Percentiles rank a stretch among this genome's conserved stretches.
These are phyloP conservation scores for Ceraceosorus guamensis DNA, from an alignment of 1,284 basidiomycete species.

Conservation along the genomic window DNA sequence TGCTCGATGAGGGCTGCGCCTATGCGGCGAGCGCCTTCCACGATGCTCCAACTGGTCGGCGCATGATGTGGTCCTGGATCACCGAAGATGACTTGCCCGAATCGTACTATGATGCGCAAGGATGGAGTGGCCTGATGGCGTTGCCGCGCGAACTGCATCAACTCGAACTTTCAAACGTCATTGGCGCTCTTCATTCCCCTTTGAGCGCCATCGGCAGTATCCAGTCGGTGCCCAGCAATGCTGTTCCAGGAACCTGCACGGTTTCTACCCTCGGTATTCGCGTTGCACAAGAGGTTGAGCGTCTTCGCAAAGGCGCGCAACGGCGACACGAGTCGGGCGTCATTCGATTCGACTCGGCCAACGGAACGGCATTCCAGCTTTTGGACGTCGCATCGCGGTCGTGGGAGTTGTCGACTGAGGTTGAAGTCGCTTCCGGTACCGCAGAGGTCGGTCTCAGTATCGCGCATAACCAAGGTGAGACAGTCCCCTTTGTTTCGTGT, in stretches of 20 bases:
- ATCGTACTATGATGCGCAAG: constrained; percentile 23
- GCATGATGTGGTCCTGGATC: constrained; percentile 37
- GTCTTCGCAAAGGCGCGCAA: constrained; percentile 14
- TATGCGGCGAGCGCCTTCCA: constrained; percentile 31
- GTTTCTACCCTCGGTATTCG: constrained; percentile 16
- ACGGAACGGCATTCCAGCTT: not conserved
- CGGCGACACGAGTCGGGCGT: not conserved
- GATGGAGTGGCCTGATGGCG: constrained; percentile 28
- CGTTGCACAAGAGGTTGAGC: constrained; percentile 15
- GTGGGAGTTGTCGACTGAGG: constrained; percentile 6
- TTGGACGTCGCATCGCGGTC: not conserved
- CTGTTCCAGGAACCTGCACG: not conserved
- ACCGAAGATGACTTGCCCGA: constrained; percentile 30
- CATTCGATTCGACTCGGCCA: not conserved
- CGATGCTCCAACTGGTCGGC: constrained; percentile 15
- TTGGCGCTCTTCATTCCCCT: not conserved
- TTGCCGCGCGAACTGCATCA: constrained; percentile 26
- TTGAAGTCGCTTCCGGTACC: constrained; percentile 11
- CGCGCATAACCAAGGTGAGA: constrained; percentile 11
- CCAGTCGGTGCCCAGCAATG: not conserved
- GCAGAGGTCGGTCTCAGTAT: constrained; percentile 14
- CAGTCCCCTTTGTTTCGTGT: not conserved
- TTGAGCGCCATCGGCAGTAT: not conserved
- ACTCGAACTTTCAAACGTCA: constrained; percentile 2
- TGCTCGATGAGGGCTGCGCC: constrained; percentile 30